phyloP scores from a whole-genome alignment of 352 stramenopile genomes.

The Achlya hypogyna region DNA sequence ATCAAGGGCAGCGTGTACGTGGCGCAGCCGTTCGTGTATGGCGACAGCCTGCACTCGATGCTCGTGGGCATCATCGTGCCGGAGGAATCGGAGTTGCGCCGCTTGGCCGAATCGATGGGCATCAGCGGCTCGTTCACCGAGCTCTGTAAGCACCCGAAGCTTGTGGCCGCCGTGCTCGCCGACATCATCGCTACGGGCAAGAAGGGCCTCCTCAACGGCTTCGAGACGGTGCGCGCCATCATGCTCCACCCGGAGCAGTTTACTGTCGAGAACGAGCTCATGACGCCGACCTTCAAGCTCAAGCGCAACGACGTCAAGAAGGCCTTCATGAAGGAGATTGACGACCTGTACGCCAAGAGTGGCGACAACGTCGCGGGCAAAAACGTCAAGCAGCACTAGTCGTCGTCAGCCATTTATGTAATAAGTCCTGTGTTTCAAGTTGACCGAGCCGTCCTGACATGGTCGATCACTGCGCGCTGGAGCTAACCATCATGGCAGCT shows the following conservation, averaged over 20 bases:
- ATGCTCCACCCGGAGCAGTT: neutral
- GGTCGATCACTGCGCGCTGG: constrained; percentile 53
- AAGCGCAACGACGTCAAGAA: constrained; percentile 88
- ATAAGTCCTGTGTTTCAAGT: constrained; percentile 46
- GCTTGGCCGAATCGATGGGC: constrained; percentile 65
- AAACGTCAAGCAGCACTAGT: constrained; percentile 10
- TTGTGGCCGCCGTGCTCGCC: constrained; percentile 31
- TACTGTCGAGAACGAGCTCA: constrained; percentile 31
- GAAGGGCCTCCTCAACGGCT: constrained; percentile 45
- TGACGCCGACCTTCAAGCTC: constrained; percentile 96
- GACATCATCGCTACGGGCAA: constrained; percentile 35
- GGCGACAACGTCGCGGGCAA: constrained; percentile 17
- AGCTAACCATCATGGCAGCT: too few species aligned
- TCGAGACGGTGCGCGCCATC: constrained; percentile 42
- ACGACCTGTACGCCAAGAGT: constrained; percentile 56
- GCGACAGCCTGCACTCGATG: constrained; percentile 89
- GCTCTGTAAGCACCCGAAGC: constrained; percentile 1
- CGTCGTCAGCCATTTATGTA: neutral
- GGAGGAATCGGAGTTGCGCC: constrained; percentile 84
- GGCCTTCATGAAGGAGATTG: constrained; percentile 72
- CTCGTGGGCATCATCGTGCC: constrained; percentile 92
- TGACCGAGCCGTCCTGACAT: constrained; percentile 35
- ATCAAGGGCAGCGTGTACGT: constrained; percentile 89
- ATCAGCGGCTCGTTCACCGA: constrained; percentile 41
- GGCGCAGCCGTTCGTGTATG: constrained; percentile 90